Evolutionary conservation across 2,329 filamentous ascomycete genomes (phyloP), one percentile per base, ranked within the genome.

Genomic region (Aspergillus sp.): DNA sequence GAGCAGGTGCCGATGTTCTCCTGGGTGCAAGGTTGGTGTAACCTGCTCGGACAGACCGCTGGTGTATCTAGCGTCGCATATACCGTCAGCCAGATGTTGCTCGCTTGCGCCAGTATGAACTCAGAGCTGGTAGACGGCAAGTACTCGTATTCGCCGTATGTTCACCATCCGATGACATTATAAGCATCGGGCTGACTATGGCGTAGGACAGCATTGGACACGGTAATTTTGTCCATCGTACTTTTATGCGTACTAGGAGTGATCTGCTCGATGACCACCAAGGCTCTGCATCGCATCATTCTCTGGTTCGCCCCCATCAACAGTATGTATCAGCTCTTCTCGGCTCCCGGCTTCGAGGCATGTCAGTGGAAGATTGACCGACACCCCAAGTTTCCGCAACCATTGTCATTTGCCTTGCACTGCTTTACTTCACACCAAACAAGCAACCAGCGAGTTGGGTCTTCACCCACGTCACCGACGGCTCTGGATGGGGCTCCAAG

Each of bases 21-120:
- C 0, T 86, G 83, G 83, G 73, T 85, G 41, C 82, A 85, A 50
- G 83, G 83, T n/a, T 86, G 83, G 83, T 83, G 82, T 62, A 87
- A 86, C 57, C 78, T 86, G 30, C 74, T 86, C 1, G 83, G 83
- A 7, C 83, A 87, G 66, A 83, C 82, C 7, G 81, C 81, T 11
- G 83, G 83, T 35, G 82, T 85, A 11, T 82, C 82, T 9, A 84
- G 81, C 62, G 76, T 86, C 42, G 82, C 79, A 16, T 86, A 85
- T 53, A 84, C 81, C 0, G 80, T 86, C 45, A 79, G 80, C 16
- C 83, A 86, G 63, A 85, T 86, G 82, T 74, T 86, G 35, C 70
- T 86, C 32, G 83, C 84, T 5, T 78, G 78, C 19, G 79, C 73
- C 1, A 83, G 81, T 54, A 86, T 86, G 80, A 83, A 84, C 60